Evolutionary conservation across 2,329 filamentous ascomycete species (phyloP).

Genomic region (Verticillium tricorpus): DNA sequence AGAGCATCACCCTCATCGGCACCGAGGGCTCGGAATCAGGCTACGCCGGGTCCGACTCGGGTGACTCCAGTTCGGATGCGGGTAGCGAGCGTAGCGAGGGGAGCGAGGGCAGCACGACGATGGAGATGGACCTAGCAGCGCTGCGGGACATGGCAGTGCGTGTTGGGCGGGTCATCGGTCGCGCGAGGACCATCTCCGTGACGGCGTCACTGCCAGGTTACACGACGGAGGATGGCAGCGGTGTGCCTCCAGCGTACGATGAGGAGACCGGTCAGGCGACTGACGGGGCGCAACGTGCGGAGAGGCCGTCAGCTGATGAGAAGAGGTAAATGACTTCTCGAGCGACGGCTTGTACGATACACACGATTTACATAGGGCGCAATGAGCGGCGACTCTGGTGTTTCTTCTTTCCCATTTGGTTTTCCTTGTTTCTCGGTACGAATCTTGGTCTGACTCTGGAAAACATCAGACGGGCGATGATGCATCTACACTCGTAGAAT

Average conservation of each 20-base stretch:
- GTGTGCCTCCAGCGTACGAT: neutral
- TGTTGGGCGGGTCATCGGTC: neutral
- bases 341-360: neutral
- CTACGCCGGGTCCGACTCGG: neutral
- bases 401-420: neutral
- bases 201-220: neutral
- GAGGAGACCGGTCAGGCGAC: neutral
- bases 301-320: neutral
- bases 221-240: constrained; percentile 1
- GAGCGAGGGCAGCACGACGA: neutral
- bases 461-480: neutral
- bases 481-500: neutral
- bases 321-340: neutral
- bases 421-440: neutral
- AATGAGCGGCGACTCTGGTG: neutral
- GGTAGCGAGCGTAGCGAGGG: neutral
- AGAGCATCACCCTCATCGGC: constrained; percentile 4
- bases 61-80: neutral
- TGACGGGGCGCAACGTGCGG: neutral
- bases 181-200: neutral
- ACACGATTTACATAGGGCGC: neutral
- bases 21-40: neutral
- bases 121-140: constrained; percentile 2
- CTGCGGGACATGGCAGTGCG: neutral
- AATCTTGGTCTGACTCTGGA: neutral